Base-by-base conservation (phyloP, 352 stramenopile genomes). In the Phytophthora vignae region DNA sequence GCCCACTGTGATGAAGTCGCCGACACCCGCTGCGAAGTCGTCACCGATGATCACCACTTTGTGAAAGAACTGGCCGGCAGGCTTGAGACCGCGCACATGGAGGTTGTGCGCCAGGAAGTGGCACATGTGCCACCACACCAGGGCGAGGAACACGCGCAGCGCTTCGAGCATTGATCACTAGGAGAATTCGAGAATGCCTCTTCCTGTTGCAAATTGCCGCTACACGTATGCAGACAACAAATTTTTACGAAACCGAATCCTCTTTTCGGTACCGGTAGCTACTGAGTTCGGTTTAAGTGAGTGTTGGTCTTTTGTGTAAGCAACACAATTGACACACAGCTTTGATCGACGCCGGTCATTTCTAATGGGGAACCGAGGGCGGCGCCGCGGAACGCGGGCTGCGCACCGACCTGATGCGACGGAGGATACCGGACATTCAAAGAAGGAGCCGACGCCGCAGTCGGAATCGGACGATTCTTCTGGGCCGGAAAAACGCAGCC, bases 41-140 rank as follows among this genome's bases (percentile, higher is more conserved):
- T 96, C 89, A 38, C 87, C 89, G 64, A 96, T 90, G 63, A 96
- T 72, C 59, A 95, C 85, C 46, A 91, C 76, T 66, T 96, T 96
- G 75, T 96, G 89, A 55, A 87, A 86, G 60, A 89, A 96, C 69
- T 96, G 74, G 54, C 59, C 83, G 17, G 78, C 55, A 17, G 79
- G 82, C 50, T 84, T 84, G 15, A 94, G 69, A n/a, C 79, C 77
- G 4, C 81, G 67, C 31, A 87, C 73, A 55, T 78, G 61, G 27
- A 89, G 29, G 17, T 83, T 55, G 29, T 82, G 67, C 31, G 84
- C 65, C 12, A 93, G 31, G 52, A 81, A 83, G 53, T 77, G 74
- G 72, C 89, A 94, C 44, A 93, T 60, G 49, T 78, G 75, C 78
- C 89, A 88, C 86, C 87, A 96, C 33, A 93, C 42, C 10, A 93